These are phyloP conservation scores for Lycium ferocissimum DNA, from an alignment of 257 asterid species.

Conservation along the genomic window DNA sequence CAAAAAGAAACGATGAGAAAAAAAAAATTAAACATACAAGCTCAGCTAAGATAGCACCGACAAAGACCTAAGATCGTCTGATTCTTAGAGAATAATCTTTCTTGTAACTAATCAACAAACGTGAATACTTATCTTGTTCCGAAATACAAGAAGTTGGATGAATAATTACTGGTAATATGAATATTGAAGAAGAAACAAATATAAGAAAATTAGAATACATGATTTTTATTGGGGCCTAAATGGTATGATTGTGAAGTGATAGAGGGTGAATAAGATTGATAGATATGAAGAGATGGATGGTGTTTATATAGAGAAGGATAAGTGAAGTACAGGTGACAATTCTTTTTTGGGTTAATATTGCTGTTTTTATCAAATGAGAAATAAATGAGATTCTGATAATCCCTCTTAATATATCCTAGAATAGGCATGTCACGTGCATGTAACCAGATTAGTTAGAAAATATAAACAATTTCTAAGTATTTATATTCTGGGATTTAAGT, in stretches of 20 bases:
- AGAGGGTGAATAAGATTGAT: constrained; percentile 4
- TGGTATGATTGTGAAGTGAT: constrained; percentile 28
- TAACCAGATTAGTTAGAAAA: not conserved
- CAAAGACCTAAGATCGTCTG: fast-evolving
- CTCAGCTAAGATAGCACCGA: constrained; percentile 42
- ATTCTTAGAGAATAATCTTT: fast-evolving
- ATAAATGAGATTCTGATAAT: constrained; percentile 23
- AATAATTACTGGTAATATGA: too few relatives aligned
- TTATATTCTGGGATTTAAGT: not conserved
- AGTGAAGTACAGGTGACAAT: constrained; percentile 20
- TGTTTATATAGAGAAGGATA: constrained; percentile 38
- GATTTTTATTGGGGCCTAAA: not conserved
- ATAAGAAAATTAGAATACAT: not conserved
- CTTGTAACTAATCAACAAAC: not conserved
- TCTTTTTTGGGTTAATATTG: not conserved
- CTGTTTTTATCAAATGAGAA: not conserved
- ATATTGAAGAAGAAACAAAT: not conserved
- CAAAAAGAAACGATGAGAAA: fast-evolving
- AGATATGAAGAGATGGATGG: constrained; percentile 36
- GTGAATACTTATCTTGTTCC: not conserved
- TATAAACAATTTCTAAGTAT: not conserved
- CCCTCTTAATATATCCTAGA: not conserved
- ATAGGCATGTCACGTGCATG: not conserved
- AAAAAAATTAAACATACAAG: not conserved
- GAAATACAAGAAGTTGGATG: too few relatives aligned